Conservation (phyloP, 148 eudicot species). For the Cornus florida region DNA sequence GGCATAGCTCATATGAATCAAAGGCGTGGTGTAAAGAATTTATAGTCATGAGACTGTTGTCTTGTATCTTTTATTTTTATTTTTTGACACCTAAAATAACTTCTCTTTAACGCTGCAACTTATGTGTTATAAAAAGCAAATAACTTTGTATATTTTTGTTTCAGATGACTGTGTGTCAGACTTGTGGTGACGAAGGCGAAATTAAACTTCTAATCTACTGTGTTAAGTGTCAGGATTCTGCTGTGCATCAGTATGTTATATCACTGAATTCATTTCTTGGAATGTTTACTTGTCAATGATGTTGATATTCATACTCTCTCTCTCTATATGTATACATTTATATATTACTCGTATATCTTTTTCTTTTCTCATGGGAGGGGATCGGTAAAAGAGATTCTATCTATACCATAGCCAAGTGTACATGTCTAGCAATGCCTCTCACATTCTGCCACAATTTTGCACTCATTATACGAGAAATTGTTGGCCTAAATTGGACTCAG, state of each 20-base stretch:
- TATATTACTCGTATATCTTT: no score
- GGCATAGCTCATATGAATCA: neutral
- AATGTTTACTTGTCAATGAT: neutral
- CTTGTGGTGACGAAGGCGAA: constrained; percentile 34
- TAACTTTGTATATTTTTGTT: neutral
- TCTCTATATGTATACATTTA: no score
- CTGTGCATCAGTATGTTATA: constrained; percentile 34
- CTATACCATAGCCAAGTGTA: no score
- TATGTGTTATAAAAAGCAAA: neutral
- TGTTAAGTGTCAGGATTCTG: constrained; percentile 26
- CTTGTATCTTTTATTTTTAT: neutral
- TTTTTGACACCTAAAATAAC: no score
- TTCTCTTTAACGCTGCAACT: neutral
- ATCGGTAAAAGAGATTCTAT: no score
- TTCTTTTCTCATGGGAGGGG: no score
- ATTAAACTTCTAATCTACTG: constrained; percentile 29
- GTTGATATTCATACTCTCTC: neutral
- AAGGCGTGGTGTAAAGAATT: neutral
- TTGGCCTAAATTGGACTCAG: no score
- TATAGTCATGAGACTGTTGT: neutral
- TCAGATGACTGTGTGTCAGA: constrained; percentile 36
- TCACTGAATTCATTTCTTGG: neutral
- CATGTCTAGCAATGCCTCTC: no score
- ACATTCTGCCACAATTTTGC: no score
- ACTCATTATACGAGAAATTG: no score